phyloP scores from a whole-genome alignment of 1,284 basidiomycete species.

The Cryptococcus jaspeensis region DNA sequence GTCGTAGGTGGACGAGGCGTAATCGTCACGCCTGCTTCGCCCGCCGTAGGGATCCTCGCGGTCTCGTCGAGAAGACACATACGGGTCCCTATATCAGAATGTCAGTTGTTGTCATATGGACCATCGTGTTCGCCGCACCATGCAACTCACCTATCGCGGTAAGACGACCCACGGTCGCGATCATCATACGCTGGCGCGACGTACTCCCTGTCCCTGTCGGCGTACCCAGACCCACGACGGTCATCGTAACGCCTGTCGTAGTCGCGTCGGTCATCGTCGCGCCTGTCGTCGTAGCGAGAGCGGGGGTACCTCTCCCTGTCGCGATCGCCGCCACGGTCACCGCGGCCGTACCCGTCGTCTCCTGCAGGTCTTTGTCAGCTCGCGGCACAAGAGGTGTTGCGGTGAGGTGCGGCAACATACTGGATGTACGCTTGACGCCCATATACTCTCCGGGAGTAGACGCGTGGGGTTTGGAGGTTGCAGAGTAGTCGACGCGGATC shows the following conservation, averaged over 20 bases:
- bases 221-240: not conserved
- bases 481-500: constrained; percentile 95
- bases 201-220: too few relatives aligned
- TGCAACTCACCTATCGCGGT: too few relatives aligned
- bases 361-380: too few relatives aligned
- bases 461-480: constrained; percentile 87
- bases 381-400: too few relatives aligned
- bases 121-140: too few relatives aligned
- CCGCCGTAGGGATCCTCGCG: constrained; percentile 37
- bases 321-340: not conserved
- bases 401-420: constrained; percentile 6
- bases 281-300: too few relatives aligned
- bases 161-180: too few relatives aligned
- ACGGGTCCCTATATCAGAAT: not conserved
- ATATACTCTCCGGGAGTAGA: constrained; percentile 98
- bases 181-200: too few relatives aligned
- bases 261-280: constrained; percentile 4
- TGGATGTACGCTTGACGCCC: constrained; percentile 71
- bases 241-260: not conserved
- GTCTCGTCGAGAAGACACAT: constrained; percentile 14
- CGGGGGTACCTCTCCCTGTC: too few relatives aligned
- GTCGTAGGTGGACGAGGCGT: constrained; percentile 13
- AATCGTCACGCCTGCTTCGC: constrained; percentile 30
- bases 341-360: constrained; percentile 41
- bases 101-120: too few relatives aligned